A percentile compares a stretch with the other conserved stretches of the same genome.
Conservation (phyloP, 345 rosid species). For the Geranium brycei region DNA sequence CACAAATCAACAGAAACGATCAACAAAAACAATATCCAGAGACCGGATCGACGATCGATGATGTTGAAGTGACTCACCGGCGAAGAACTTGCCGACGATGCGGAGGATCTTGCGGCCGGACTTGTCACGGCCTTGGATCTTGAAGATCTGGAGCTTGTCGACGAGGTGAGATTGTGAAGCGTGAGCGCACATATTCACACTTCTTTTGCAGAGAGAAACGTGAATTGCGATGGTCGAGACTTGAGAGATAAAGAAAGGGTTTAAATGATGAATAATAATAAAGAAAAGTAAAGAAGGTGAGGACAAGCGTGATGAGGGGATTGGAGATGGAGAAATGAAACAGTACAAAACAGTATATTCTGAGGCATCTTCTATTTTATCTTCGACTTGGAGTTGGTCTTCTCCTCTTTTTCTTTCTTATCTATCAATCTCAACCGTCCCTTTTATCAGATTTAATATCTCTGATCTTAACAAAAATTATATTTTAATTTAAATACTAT, state of each 20-base stretch:
- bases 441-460: no score
- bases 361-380: neutral
- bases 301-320: neutral
- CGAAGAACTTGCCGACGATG: conserved; percentile 32
- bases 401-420: no score
- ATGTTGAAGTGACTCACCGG: conserved; percentile 18
- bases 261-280: no score
- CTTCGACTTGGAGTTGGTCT: no score
- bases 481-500: no score
- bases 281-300: neutral
- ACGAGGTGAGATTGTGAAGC: conserved; percentile 18
- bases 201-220: neutral
- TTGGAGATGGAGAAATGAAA: no score
- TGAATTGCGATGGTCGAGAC: no score
- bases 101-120: conserved; percentile 29
- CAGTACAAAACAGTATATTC: neutral
- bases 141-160: conserved; percentile 28
- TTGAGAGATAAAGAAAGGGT: neutral
- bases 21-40: neutral
- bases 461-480: no score
- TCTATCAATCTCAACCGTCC: no score
- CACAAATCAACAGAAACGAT: neutral
- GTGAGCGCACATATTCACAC: conserved; percentile 4
- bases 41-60: no score
- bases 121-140: conserved; percentile 34